Conservation (phyloP, 1,139 yeast genomes). For the Lodderomyces jiufengensis region DNA sequence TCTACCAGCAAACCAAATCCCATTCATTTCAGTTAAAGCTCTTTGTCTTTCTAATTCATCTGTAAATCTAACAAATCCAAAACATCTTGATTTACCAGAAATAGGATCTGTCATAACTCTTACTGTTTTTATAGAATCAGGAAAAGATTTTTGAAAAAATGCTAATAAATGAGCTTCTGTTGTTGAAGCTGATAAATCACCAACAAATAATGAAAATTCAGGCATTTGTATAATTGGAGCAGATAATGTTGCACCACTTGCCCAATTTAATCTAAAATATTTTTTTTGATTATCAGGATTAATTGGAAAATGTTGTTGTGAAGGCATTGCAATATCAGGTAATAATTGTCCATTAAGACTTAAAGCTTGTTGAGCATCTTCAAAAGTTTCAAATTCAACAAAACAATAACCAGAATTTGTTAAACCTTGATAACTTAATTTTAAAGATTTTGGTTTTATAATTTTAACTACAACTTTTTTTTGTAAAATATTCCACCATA, state of each 20-base stretch:
- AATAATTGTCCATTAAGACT: slow-evolving; percentile 61
- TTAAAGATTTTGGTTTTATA: slow-evolving; percentile 43
- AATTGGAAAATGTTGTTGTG: slow-evolving; percentile 39
- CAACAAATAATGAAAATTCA: slow-evolving; percentile 70
- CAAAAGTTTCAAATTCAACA: slow-evolving; percentile 59
- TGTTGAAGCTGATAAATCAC: slow-evolving; percentile 70
- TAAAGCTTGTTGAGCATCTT: slow-evolving; percentile 65
- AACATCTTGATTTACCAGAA: slow-evolving; percentile 70
- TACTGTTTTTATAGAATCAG: slow-evolving; percentile 60
- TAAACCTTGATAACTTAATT: slow-evolving; percentile 29
- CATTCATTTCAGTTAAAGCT: slow-evolving; percentile 70
- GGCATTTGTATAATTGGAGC: slow-evolving; percentile 50
- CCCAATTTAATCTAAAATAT: slow-evolving; percentile 70
- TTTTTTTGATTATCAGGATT: slow-evolving; percentile 55
- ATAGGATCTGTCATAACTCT: slow-evolving; percentile 74
- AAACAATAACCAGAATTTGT: slow-evolving; percentile 74
- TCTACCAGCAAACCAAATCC: slow-evolving; percentile 70
- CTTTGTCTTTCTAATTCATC: slow-evolving; percentile 61
- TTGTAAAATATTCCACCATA: slow-evolving; percentile 53
- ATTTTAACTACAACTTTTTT: slow-evolving; percentile 48
- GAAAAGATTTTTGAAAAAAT: slow-evolving; percentile 59
- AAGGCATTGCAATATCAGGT: slow-evolving; percentile 53
- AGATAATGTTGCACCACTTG: slow-evolving; percentile 59
- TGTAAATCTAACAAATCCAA: slow-evolving; percentile 70
- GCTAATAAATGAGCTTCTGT: slow-evolving; percentile 68